These are phyloP conservation scores for sweet orange (Citrus sinensis) DNA, from an alignment of 345 rosid species.

Conservation along the genomic window DNA sequence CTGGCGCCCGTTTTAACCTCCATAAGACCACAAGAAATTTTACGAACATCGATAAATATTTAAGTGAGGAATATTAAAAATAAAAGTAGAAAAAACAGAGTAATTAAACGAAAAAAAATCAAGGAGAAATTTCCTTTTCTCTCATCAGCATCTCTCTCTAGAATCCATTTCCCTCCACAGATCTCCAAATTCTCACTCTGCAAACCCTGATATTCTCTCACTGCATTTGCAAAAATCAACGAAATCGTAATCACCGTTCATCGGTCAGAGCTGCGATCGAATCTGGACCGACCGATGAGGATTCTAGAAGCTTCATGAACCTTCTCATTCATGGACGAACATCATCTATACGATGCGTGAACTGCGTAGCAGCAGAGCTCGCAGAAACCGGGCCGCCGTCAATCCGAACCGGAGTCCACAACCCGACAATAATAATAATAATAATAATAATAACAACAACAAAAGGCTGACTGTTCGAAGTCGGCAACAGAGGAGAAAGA, in stretches of 20 bases:
- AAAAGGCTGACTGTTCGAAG: constrained; percentile 4
- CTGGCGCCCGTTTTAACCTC: not conserved
- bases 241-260: not conserved
- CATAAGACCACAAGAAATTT: not conserved
- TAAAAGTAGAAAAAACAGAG: not conserved
- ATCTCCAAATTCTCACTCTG: constrained; percentile 23
- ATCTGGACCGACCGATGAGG: constrained; percentile 9
- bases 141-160: not conserved
- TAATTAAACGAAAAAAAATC: not conserved
- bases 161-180: constrained; percentile 32
- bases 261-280: constrained; percentile 1
- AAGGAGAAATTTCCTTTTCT: not conserved
- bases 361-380: constrained; percentile 40
- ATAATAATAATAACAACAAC: not conserved
- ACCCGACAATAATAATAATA: constrained; percentile 11
- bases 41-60: too few species aligned
- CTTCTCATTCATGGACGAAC: constrained; percentile 27
- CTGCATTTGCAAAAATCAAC: not conserved
- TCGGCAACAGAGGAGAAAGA: constrained; percentile 6
- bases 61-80: too few species aligned
- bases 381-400: constrained; percentile 31
- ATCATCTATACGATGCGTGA: constrained; percentile 39
- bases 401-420: constrained; percentile 25
- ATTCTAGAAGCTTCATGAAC: constrained; percentile 41
- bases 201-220: constrained; percentile 23